These are phyloP conservation scores for Sporobolomyces roseus DNA, from an alignment of 768 basidiomycete genomes.

Conservation along the genomic window DNA sequence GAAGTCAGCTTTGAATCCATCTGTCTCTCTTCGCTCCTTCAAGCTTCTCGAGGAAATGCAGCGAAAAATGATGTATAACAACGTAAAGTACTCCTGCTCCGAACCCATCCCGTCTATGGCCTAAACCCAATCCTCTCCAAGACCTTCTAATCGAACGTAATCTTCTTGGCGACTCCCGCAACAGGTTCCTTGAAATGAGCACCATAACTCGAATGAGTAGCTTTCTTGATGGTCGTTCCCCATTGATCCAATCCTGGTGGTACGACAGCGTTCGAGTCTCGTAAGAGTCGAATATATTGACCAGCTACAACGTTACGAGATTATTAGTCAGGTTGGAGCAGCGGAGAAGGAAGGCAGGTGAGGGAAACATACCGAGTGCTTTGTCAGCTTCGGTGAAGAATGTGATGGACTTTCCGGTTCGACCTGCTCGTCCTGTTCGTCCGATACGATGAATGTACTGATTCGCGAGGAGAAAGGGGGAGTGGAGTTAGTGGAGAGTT, in stretches of 20 bases:
- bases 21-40: too few relatives aligned
- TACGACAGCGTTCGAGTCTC: conserved; percentile 74
- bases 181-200: conserved; percentile 52
- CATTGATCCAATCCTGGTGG: conserved; percentile 60
- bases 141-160: conserved; percentile 50
- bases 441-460: conserved; percentile 54
- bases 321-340: neutral
- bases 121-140: too few relatives aligned
- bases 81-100: too few relatives aligned
- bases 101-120: too few relatives aligned
- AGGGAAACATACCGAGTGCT: conserved; percentile 30
- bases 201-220: conserved; percentile 72
- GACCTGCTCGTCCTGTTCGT: conserved; percentile 76
- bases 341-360: neutral
- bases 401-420: conserved; percentile 83
- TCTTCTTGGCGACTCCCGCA: conserved; percentile 53
- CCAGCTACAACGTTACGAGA: conserved; percentile 62
- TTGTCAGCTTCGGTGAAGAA: conserved; percentile 86
- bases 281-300: conserved; percentile 82
- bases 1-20: too few relatives aligned
- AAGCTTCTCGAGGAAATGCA: neutral
- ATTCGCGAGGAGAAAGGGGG: neutral
- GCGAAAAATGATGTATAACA: too few relatives aligned
- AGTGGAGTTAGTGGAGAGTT: conserved; percentile 47
- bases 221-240: conserved; percentile 90